Evolutionary conservation across 129 eudicot genomes (phyloP).

Genomic region (Pseudognaphalium luteoalbum): DNA sequence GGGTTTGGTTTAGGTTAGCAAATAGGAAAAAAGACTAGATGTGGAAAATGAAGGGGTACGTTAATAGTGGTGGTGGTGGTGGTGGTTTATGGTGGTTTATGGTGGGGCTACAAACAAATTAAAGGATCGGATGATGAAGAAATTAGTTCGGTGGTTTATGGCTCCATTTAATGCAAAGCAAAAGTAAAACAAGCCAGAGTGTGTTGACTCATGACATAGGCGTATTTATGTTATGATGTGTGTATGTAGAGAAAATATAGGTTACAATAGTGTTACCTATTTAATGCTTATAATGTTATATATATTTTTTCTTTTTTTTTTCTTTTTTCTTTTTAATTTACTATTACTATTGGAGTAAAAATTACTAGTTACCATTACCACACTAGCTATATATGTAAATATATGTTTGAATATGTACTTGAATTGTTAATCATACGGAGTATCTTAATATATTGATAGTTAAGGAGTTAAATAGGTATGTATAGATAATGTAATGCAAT

Average conservation of each 20-base stretch:
- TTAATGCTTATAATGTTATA: constrained; percentile 21
- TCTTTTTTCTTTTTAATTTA: neutral
- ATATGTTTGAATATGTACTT: neutral
- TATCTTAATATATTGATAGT: too few relatives aligned
- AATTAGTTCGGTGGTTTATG: constrained; percentile 41
- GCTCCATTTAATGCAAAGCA: constrained; percentile 41
- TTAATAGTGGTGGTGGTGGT: constrained; percentile 10
- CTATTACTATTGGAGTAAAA: neutral
- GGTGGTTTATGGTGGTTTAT: constrained; percentile 17
- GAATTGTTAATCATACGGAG: neutral
- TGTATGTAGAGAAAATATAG: constrained; percentile 41
- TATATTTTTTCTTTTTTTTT: neutral
- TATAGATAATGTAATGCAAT: too few relatives aligned
- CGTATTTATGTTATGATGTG: constrained; percentile 28
- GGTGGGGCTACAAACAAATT: constrained; percentile 25
- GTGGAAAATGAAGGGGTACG: neutral
- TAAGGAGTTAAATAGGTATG: too few relatives aligned
- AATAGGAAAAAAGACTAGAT: neutral
- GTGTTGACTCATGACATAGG: constrained; percentile 45
- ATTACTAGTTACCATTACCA: neutral
- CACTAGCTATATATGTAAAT: neutral
- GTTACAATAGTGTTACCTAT: constrained; percentile 21
- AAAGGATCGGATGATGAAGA: constrained; percentile 4
- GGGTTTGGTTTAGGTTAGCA: neutral
- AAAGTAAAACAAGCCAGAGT: constrained; percentile 39